Evolutionary conservation across 2,329 filamentous ascomycete genomes (phyloP), one percentile per base, ranked within the genome.

Genomic region (Dothistroma pini): DNA sequence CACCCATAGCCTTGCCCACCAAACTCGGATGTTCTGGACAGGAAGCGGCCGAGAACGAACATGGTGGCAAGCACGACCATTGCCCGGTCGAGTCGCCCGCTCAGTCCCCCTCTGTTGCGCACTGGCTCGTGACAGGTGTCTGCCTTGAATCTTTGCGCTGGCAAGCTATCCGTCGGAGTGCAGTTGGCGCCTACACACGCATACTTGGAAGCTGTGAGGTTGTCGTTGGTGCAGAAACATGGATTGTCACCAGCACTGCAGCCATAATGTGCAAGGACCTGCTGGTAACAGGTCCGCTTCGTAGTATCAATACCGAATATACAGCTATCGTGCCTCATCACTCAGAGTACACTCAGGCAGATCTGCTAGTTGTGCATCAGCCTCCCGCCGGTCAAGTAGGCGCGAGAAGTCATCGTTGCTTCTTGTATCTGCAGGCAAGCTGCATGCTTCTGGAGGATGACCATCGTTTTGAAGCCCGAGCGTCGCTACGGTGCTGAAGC

Each of bases 91-190:
- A 63, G 35, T 19, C 54, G 41, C 29, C 61, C 35, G 29, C 41
- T 54, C 8, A 62, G 53, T 21, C 22, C 35, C 12, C 57, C 38
- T 44, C 60, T 49, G 25, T 57, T 44, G 7, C 60, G 53, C 11
- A 57, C 16, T 12, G 60, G 57, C n/a, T 19, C 9, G 22, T 57
- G 47, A 54, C 60, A 62, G n/a, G 57, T 57, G 21, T 62, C 49
- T 12, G 35, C 54, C 8, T 59, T n/a, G 22, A 48, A 35, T 16
- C 34, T 34, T 53, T 53, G 51, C 8, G 51, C 19, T 34, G 29
- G 14, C 9, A 53, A 25, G 51, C 51, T 34, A 16, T 35, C 51
- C 29, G 29, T 19, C 12, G 34, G 29, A 2, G 29, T 53, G n/a
- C 51, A 35, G 51, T 53, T 35, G 11, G 29, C 29, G 29, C 12